Evolutionary conservation across 495 filamentous ascomycete species (phyloP).

Genomic region (Daldinia concentrica): DNA sequence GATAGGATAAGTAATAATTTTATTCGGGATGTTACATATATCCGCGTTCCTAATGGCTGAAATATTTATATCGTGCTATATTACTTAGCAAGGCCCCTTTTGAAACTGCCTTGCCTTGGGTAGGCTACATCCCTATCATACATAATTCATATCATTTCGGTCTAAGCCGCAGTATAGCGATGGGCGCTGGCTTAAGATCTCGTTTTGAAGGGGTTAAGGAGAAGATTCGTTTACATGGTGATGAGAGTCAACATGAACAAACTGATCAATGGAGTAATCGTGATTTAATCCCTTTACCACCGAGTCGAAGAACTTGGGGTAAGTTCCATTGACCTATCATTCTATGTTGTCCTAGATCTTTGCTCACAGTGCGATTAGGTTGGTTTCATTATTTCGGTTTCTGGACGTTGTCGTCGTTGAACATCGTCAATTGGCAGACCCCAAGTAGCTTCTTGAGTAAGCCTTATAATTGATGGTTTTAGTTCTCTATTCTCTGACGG

Average conservation of each 20-base stretch:
- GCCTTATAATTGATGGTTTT: conserved; percentile 12
- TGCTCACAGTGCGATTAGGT: conserved; percentile 25
- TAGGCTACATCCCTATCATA: not conserved
- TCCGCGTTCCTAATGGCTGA: conserved; percentile 8
- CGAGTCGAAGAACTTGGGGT: conserved; percentile 49
- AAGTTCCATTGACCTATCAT: conserved; percentile 16
- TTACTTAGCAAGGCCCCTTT: conserved; percentile 10
- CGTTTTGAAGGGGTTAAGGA: conserved; percentile 37
- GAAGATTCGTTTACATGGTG: conserved; percentile 40
- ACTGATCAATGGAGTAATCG: conserved; percentile 46
- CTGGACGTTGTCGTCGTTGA: conserved; percentile 45
- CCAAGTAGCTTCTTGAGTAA: conserved; percentile 51
- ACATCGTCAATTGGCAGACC: conserved; percentile 52
- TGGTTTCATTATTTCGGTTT: conserved; percentile 46
- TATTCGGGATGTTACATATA: conserved; percentile 9
- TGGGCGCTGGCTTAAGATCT: conserved; percentile 35
- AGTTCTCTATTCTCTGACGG: not conserved
- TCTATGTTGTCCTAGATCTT: not conserved
- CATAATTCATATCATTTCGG: not conserved
- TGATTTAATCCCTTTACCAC: conserved; percentile 49
- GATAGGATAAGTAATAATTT: not conserved
- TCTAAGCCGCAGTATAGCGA: not conserved
- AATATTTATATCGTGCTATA: conserved; percentile 5
- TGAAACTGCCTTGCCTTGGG: not conserved
- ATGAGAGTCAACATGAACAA: conserved; percentile 40